Base-by-base conservation (phyloP, 495 filamentous ascomycete genomes). In the Neurospora sp. region DNA sequence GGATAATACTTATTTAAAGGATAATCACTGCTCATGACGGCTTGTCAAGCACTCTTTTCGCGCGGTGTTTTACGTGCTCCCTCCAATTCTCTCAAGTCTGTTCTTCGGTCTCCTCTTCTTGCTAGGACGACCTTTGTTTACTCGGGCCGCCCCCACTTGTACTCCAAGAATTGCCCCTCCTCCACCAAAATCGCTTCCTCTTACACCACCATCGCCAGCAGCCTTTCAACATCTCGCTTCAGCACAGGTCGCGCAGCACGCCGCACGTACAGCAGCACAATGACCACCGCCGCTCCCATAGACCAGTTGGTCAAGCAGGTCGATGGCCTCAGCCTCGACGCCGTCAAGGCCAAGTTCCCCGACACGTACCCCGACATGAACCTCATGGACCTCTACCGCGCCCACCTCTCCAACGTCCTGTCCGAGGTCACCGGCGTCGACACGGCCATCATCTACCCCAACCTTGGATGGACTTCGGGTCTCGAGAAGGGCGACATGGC, bases 401-500 rank as follows among this genome's bases (percentile, higher is more conserved):
- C 91, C 69, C 93, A 97, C 74, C 90, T 98, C 74, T 87, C 92
- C 71, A 86, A 91, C 61, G 85, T 91, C 40, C 84, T 99, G 39
- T 85, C 87, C n/a, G 83, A 87, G n/a, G 86, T 91, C 69, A 89
- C 90, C 22, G 91, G 88, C 10, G 90, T 95, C 69, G 91, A 95
- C 65, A 76, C 89, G 3, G 85, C 85, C 69, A 88, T 94, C 79
- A 93, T 99, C 78, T 96, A 92, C 77, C 84, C 90, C 22, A 88
- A 89, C 39, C 82, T 98, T 41, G 84, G 89, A 78, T 97, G 93
- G 93, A 97, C 95, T 16, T 85, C 87, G 74, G 89, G 89, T 68
- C 83, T 97, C 38, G 94, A 97, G 72, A 96, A 96, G 86, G 95
- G 95, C 73, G 95, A 98, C 79, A 82, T 98, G 75, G 84, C 90